Base-by-base conservation (phyloP, 2,329 filamentous ascomycete species). In the Diaporthe citriasiana region DNA sequence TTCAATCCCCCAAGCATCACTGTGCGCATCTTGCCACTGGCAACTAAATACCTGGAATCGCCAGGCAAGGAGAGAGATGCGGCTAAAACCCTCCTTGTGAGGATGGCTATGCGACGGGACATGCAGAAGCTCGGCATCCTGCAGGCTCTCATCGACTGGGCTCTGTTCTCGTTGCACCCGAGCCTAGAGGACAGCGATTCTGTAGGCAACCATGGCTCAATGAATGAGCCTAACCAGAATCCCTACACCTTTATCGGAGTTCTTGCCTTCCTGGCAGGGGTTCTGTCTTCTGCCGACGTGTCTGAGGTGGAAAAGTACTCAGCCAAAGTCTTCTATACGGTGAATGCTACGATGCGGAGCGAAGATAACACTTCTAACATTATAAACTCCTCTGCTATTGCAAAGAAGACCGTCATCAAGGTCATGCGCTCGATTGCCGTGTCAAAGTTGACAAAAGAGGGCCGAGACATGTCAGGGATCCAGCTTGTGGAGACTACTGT, bases 21-120 rank as follows among this genome's bases (percentile, higher is more conserved):
- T 0, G 84, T 90, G 8, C 89, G 94, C 19, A 86, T 97, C 13
- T 85, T 98, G 7, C 90, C 91, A 0, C 82, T 97, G 35, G 94
- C 92, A 9, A 85, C 95, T 71, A 88, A 89, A 73, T 94, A 95
- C 79, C 88, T 98, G 22, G 86, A 89, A 8, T 91, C 90, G 0
- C 89, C 96, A 0, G 95, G 95, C 0, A 98, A 97, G 79, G 96
- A 98, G 80, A 91, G 94, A 73, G 94, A 97, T 82, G 95, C 95
- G 13, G 95, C 97, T n/a, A 95, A 93, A 74, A 88, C 90, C 3
- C 87, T 98, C 33, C 87, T 99, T 10, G 94, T 97, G 25, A 90
- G 95, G 59, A 87, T 98, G 59, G 90, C 92, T n/a, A 91, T 95
- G 81, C 90, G 97, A 22, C 91, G 90, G 60, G 97, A 99, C 81